Percentiles rank a stretch among this genome's conserved stretches.
Conservation (phyloP, 176 grass and related monocot species). For the Tillandsia fasciculata region DNA sequence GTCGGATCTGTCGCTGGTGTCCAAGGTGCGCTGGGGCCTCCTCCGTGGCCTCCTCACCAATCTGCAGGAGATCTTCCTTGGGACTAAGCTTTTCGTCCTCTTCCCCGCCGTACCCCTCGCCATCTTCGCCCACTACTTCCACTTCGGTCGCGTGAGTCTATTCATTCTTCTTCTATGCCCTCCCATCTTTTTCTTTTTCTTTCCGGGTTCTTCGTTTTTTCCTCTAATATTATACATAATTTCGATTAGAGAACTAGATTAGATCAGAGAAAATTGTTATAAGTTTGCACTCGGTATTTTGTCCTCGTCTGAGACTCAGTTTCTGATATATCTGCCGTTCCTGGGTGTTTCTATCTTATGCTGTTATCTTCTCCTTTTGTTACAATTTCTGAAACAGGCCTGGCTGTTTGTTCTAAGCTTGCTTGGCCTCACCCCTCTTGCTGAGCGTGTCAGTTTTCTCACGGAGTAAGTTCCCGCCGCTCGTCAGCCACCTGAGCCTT, state of each 20-base stretch:
- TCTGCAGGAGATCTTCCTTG: slow-evolving; percentile 80
- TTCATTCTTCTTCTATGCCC: neutral
- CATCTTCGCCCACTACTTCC: slow-evolving; percentile 38
- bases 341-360: no score
- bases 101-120: slow-evolving; percentile 66
- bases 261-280: neutral
- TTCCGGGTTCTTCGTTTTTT: neutral
- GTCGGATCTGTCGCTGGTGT: slow-evolving; percentile 47
- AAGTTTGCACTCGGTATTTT: neutral
- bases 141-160: slow-evolving; percentile 33
- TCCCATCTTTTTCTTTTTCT: neutral
- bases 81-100: slow-evolving; percentile 84
- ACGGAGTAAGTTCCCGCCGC: slow-evolving; percentile 49
- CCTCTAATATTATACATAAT: no score
- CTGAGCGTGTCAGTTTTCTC: slow-evolving; percentile 93
- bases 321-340: neutral
- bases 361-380: no score
- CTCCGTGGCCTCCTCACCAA: slow-evolving; percentile 43
- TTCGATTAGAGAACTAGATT: neutral
- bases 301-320: no score
- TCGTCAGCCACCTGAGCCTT: no score
- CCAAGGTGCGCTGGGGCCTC: slow-evolving; percentile 49
- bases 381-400: slow-evolving; percentile 24
- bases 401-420: slow-evolving; percentile 76
- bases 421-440: slow-evolving; percentile 69